Evolutionary conservation across 257 asterid species (phyloP).

Genomic region (Nicotiana paniculata): DNA sequence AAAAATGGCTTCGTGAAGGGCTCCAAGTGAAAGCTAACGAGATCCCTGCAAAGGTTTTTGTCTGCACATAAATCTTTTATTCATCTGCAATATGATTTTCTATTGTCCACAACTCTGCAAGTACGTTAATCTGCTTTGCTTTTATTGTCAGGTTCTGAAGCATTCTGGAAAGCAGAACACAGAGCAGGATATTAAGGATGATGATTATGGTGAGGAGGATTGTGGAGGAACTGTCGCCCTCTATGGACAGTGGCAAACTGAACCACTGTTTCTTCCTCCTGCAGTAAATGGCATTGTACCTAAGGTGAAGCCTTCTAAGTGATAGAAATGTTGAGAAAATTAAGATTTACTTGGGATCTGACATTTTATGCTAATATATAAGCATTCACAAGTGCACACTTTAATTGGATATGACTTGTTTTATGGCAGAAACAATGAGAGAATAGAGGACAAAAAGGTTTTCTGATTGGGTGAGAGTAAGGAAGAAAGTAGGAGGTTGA

Average conservation of each 20-base stretch:
- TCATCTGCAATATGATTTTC: neutral
- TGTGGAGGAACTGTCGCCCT: conserved; percentile 40
- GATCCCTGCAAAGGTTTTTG: conserved; percentile 67
- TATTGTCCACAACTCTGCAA: neutral
- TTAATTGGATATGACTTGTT: neutral
- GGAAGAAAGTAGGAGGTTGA: neutral
- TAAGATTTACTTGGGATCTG: neutral
- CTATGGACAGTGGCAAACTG: conserved; percentile 96
- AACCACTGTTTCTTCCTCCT: conserved; percentile 65
- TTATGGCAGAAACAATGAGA: neutral
- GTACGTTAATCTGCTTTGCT: neutral
- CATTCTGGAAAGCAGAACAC: conserved; percentile 46
- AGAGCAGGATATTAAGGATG: conserved; percentile 42
- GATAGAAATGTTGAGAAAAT: neutral
- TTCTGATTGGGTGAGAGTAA: neutral
- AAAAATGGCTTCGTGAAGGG: conserved; percentile 86
- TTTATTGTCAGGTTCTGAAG: conserved; percentile 49
- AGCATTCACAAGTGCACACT: neutral
- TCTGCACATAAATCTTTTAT: conserved; percentile 1
- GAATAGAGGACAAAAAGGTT: neutral
- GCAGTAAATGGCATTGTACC: conserved; percentile 93
- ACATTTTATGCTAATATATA: neutral
- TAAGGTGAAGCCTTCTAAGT: conserved; percentile 39
- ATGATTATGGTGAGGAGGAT: conserved; percentile 33
- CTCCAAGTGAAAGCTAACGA: conserved; percentile 81